Evolutionary conservation across 1,284 basidiomycete genomes (phyloP).

Genomic region (Entoloma clypeatum): DNA sequence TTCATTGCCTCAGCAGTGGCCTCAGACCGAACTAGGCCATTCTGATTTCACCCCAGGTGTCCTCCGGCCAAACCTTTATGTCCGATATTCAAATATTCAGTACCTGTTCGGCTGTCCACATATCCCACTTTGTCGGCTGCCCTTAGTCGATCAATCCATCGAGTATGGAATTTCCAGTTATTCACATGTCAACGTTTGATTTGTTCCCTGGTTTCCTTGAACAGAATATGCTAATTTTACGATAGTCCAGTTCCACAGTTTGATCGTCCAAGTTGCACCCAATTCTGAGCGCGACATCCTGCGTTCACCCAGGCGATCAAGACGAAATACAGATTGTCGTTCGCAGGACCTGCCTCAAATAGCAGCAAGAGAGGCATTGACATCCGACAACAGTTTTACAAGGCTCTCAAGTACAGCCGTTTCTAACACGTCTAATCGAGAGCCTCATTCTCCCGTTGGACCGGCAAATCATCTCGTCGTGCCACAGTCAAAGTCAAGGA

Average conservation of each 20-base stretch:
- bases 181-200: slow-evolving; percentile 4
- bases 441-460: slow-evolving; percentile 3
- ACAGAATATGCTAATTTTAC: neutral
- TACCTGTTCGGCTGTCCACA: slow-evolving; percentile 7
- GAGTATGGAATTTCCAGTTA: slow-evolving; percentile 3
- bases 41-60: slow-evolving; percentile 3
- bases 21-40: slow-evolving; percentile 1
- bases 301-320: neutral
- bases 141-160: slow-evolving; percentile 7
- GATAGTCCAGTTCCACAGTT: slow-evolving; percentile 7
- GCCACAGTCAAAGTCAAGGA: slow-evolving; percentile 16
- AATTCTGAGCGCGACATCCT: slow-evolving; percentile 6
- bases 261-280: slow-evolving; percentile 1
- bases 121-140: slow-evolving; percentile 14
- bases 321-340: slow-evolving; percentile 6
- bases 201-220: neutral
- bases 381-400: neutral
- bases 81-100: slow-evolving; percentile 7
- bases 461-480: slow-evolving; percentile 18
- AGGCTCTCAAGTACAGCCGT: slow-evolving; percentile 2
- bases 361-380: slow-evolving; percentile 3
- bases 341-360: slow-evolving; percentile 4
- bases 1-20: slow-evolving; percentile 9
- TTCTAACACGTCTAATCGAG: neutral
- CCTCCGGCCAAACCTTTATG: slow-evolving; percentile 5